Percentiles rank a stretch among this genome's conserved stretches.
Evolutionary conservation across 2,329 filamentous ascomycete genomes (phyloP).

Genomic region (Clarireedia monteithiana): DNA sequence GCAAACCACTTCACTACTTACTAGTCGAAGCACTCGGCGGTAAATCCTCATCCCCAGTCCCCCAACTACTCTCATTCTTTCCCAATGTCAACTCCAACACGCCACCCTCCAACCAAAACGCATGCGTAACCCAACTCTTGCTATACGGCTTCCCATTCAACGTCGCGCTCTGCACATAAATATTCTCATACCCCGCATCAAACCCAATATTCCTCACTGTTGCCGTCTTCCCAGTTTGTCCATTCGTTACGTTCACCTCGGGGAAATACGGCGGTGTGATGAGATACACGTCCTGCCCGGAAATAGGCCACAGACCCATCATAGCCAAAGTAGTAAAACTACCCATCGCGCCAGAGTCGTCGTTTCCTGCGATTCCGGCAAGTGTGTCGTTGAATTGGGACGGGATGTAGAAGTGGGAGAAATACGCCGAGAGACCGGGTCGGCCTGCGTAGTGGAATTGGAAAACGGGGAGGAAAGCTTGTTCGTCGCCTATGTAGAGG

Average conservation of each 20-base stretch:
- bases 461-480: conserved; percentile 57
- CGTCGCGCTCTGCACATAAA: conserved; percentile 59
- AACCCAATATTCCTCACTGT: conserved; percentile 54
- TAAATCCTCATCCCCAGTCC: conserved; percentile 48
- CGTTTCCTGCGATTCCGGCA: conserved; percentile 59
- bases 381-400: conserved; percentile 51
- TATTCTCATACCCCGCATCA: conserved; percentile 46
- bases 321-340: conserved; percentile 25
- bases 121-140: conserved; percentile 61
- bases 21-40: conserved; percentile 43
- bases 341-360: conserved; percentile 59
- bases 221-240: conserved; percentile 50
- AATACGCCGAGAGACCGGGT: conserved; percentile 37
- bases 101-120: conserved; percentile 58
- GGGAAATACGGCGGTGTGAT: conserved; percentile 62
- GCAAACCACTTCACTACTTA: too few relatives aligned
- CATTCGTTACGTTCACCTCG: conserved; percentile 48
- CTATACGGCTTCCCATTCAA: conserved; percentile 53
- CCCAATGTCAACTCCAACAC: conserved; percentile 56
- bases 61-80: conserved; percentile 55
- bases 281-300: conserved; percentile 62
- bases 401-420: conserved; percentile 57
- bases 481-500: conserved; percentile 60
- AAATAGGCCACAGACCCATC: conserved; percentile 54
- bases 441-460: conserved; percentile 65